Percentiles rank a stretch among this genome's conserved stretches.
Evolutionary conservation across 805 yeast species (phyloP).

Genomic region (Tetrapisispora namnaoensis): DNA sequence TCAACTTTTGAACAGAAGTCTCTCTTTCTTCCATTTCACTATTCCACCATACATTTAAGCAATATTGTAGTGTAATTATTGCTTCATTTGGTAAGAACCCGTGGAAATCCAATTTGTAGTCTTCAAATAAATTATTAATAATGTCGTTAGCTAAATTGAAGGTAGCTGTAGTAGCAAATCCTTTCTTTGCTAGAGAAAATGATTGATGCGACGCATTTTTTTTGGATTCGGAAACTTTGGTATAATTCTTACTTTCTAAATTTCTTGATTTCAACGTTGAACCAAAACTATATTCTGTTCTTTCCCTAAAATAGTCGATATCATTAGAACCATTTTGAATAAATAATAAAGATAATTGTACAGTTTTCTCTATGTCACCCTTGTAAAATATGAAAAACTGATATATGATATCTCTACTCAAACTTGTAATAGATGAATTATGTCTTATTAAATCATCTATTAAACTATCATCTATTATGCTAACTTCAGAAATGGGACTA

Average conservation of each 20-base stretch:
- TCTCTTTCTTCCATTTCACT: conserved; percentile 40
- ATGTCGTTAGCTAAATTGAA: conserved; percentile 1
- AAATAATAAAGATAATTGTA: background rate
- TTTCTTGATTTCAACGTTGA: too few relatives aligned
- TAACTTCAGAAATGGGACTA: too few relatives aligned
- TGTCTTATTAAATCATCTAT: conserved; percentile 22
- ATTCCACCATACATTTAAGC: conserved; percentile 52
- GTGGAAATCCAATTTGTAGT: conserved; percentile 45
- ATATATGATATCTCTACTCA: conserved; percentile 33
- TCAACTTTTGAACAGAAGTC: conserved; percentile 29
- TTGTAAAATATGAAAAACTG: conserved; percentile 34
- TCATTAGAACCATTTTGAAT: background rate
- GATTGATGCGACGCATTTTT: background rate
- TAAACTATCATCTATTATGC: background rate
- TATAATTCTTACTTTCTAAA: too few relatives aligned
- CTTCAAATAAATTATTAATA: conserved; percentile 12
- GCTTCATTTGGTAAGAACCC: conserved; percentile 42
- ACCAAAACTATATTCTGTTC: background rate
- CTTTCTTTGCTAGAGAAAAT: background rate
- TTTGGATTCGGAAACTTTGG: background rate
- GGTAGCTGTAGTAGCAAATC: background rate
- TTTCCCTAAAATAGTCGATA: background rate
- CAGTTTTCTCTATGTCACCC: conserved; percentile 29
- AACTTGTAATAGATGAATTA: conserved; percentile 28
- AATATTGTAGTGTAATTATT: conserved; percentile 26